Base-by-base conservation (phyloP, 768 basidiomycete genomes). In the Amanita subjunquillea region DNA sequence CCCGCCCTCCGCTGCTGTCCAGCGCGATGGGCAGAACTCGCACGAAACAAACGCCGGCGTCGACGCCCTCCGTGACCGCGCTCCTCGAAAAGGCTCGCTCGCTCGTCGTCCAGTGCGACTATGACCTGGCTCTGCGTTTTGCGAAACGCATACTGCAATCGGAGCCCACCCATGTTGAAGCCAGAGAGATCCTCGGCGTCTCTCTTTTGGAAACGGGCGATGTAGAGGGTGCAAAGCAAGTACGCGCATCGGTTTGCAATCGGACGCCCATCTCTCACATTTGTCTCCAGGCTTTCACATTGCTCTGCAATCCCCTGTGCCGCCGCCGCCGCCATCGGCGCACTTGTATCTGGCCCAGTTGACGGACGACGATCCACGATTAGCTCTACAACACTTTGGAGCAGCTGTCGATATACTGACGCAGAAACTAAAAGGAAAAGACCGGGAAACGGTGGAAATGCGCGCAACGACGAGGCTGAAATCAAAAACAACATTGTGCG, bases 281-380 rank as follows among this genome's bases (percentile, higher is more conserved):
- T 13, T 17, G 17, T 17, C 3, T 27, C 20, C 59, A 90, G 87
- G 78, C 80, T 20, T 88, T 91, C 65, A 64, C 69, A 56, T 67
- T 73, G 51, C 56, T 83, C 32, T 87, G 43, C 82, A 86, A 49
- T 82, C 86, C 53, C 67, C 78, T 65, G 23, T 13, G 23, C 70
- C 76, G 15, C 68, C 77, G 39, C 79, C 89, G 6, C 80, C 89
- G 0, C 78, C 89, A 6, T 87, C 90, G 30, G 89, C 87, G 9
- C 79, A 93, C 69, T 74, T 94, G 0, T 93, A 94, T 66, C 85
- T 96, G 22, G 93, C 91, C 0, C 92, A 96, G 63, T 70, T 91
- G 15, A 79, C 74, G 46, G 87, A 89, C 27, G 79, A 83, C 8
- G 84, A 92, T 51, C 88, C 93, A 3, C 76, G 77, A 46, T 62